A percentile compares a stretch with the other conserved stretches of the same genome.
These are phyloP conservation scores for Lodderomyces jiufengensis DNA, from an alignment of 1,139 yeast species.

Conservation along the genomic window DNA sequence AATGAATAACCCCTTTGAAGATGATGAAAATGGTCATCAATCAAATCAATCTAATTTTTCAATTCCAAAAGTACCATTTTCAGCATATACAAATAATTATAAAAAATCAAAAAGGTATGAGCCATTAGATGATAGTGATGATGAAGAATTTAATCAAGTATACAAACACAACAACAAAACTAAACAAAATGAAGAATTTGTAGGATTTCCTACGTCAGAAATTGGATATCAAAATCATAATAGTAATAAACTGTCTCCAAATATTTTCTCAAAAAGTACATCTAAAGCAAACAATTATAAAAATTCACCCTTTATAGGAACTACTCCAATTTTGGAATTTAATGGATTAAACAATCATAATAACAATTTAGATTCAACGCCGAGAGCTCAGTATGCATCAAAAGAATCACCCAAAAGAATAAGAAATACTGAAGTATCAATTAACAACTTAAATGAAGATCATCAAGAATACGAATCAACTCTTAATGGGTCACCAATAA, in stretches of 20 bases:
- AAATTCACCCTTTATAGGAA: conserved; percentile 11
- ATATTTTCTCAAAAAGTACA: conserved; percentile 49
- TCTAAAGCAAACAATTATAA: conserved; percentile 21
- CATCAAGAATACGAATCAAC: conserved; percentile 13
- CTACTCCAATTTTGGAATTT: conserved; percentile 25
- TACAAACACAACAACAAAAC: no score
- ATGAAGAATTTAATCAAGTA: conserved; percentile 7
- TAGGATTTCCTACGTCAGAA: conserved; percentile 29
- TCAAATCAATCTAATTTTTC: no score
- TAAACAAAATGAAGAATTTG: conserved; percentile 15
- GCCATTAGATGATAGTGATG: conserved; percentile 21
- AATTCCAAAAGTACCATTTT: conserved; percentile 22
- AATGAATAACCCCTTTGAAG: conserved; percentile 31
- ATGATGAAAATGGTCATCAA: conserved; percentile 17
- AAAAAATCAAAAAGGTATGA: conserved; percentile 30
- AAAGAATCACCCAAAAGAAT: conserved; percentile 66
- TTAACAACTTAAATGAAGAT: conserved; percentile 41
- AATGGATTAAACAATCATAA: conserved; percentile 6
- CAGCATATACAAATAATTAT: conserved; percentile 38
- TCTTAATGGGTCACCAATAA: conserved; percentile 29
- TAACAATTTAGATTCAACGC: conserved; percentile 23
- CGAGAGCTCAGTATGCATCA: conserved; percentile 54
- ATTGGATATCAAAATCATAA: conserved; percentile 16
- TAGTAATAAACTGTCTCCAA: conserved; percentile 37
- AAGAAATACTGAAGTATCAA: conserved; percentile 44